These are phyloP conservation scores for Porodaedalea pini DNA, from an alignment of 1,284 basidiomycete genomes.

Conservation along the genomic window DNA sequence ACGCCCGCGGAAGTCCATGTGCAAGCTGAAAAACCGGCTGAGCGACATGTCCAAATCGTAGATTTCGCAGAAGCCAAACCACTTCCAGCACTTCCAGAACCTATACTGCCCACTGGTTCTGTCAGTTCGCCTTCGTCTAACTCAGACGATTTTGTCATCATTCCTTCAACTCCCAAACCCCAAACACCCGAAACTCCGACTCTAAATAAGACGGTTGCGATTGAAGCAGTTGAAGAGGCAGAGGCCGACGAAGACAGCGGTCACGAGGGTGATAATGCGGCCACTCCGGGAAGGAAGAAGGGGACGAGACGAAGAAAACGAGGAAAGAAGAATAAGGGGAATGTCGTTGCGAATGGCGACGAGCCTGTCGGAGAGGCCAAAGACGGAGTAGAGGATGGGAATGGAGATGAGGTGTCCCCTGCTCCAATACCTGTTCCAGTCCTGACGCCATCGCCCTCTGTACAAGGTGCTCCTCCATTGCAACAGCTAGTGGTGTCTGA, in stretches of 20 bases:
- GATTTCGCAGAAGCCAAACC: slow-evolving; percentile 2
- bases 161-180: background rate
- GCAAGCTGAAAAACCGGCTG: background rate
- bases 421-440: slow-evolving; percentile 29
- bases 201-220: background rate
- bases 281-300: slow-evolving; percentile 45
- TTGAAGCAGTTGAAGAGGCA: slow-evolving; percentile 5
- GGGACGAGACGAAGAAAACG: slow-evolving; percentile 40
- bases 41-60: background rate
- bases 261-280: slow-evolving; percentile 49
- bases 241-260: slow-evolving; percentile 56
- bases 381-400: slow-evolving; percentile 22
- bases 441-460: slow-evolving; percentile 30
- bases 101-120: background rate
- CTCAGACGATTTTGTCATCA: slow-evolving; percentile 1
- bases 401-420: slow-evolving; percentile 24
- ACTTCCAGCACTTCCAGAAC: background rate
- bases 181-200: background rate
- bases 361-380: slow-evolving; percentile 24
- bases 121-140: background rate
- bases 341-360: slow-evolving; percentile 27
- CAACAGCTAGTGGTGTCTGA: slow-evolving; percentile 65
- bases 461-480: slow-evolving; percentile 29
- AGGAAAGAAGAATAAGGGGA: slow-evolving; percentile 44
- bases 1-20: background rate